These are phyloP conservation scores for Yamadazyma tumulicola DNA, from an alignment of 805 yeast genomes.

Conservation along the genomic window DNA sequence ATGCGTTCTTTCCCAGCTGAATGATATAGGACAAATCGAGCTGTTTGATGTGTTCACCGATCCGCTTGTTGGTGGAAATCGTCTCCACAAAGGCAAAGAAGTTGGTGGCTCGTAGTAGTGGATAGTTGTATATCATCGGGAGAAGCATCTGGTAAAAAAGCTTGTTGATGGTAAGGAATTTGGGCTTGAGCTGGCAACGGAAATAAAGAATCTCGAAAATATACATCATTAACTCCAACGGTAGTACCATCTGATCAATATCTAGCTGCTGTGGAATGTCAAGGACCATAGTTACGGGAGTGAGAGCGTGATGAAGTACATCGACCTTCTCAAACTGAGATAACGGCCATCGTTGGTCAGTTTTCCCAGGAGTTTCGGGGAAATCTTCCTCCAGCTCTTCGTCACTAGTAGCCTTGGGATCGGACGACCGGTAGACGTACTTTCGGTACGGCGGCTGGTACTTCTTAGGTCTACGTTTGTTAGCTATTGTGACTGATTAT, in stretches of 20 bases:
- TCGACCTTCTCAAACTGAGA: constrained; percentile 51
- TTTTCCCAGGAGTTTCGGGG: constrained; percentile 16
- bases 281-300: constrained; percentile 10
- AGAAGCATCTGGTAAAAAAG: constrained; percentile 57
- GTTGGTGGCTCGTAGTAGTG: constrained; percentile 62
- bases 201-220: constrained; percentile 28
- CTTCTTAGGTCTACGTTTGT: constrained; percentile 84
- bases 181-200: constrained; percentile 36
- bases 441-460: constrained; percentile 73
- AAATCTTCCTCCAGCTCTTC: constrained; percentile 23
- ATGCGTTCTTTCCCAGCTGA: constrained; percentile 90
- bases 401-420: constrained; percentile 21
- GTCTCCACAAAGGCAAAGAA: constrained; percentile 72
- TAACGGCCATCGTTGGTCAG: constrained; percentile 42
- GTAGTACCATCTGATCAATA: constrained; percentile 24
- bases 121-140: constrained; percentile 64
- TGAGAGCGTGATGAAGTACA: constrained; percentile 36
- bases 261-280: constrained; percentile 9
- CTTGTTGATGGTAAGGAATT: constrained; percentile 57
- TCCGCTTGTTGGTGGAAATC: constrained; percentile 43
- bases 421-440: constrained; percentile 55
- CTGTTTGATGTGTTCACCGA: constrained; percentile 58
- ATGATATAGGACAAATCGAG: constrained; percentile 77
- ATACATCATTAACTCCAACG: constrained; percentile 31
- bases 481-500: constrained; percentile 79